These are phyloP conservation scores for Sodiomyces alkalinus DNA, from an alignment of 2,329 filamentous ascomycete species.

Conservation along the genomic window DNA sequence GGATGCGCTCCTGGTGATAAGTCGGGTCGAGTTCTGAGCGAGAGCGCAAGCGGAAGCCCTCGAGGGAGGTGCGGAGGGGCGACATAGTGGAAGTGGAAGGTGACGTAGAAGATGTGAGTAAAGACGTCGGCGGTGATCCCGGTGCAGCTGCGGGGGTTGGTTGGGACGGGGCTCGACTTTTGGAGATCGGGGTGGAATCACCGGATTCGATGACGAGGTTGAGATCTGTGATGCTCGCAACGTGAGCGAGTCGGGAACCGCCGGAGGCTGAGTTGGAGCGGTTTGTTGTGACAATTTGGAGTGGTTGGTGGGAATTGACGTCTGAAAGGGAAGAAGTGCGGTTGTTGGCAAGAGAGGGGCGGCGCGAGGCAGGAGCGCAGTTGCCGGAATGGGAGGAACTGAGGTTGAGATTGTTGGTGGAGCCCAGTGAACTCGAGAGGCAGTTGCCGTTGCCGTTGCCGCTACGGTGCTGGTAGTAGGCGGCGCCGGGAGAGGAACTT, in stretches of 20 bases:
- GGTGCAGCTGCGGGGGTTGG: slow-evolving; percentile 10
- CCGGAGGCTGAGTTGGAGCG: slow-evolving; percentile 10
- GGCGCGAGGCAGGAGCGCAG: slow-evolving; percentile 11
- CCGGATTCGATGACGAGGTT: slow-evolving; percentile 16
- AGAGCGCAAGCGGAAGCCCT: slow-evolving; percentile 44
- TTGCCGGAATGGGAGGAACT: slow-evolving; percentile 11
- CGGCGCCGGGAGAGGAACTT: slow-evolving; percentile 5
- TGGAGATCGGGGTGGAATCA: slow-evolving; percentile 21
- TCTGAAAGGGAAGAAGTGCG: slow-evolving; percentile 24
- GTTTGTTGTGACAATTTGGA: slow-evolving; percentile 13
- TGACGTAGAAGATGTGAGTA: slow-evolving; percentile 14
- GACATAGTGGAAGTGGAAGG: slow-evolving; percentile 27
- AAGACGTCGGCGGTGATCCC: too few relatives aligned
- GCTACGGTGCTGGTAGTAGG: slow-evolving; percentile 4
- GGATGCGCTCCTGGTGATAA: slow-evolving; percentile 37
- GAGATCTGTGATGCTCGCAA: slow-evolving; percentile 33
- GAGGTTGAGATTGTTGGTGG: slow-evolving; percentile 12
- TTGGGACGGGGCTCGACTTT: too few relatives aligned
- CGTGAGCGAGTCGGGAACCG: slow-evolving; percentile 24
- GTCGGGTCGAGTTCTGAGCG: slow-evolving; percentile 43
- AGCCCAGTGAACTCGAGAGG: slow-evolving; percentile 3
- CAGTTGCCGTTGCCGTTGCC: slow-evolving; percentile 5
- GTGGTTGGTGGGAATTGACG: slow-evolving; percentile 7
- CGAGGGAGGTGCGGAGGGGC: slow-evolving; percentile 43
- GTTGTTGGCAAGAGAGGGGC: slow-evolving; percentile 23